Percentiles rank a stretch among this genome's conserved stretches.
These are phyloP conservation scores for Leccinum aurantiacum DNA, from an alignment of 768 basidiomycete genomes.

Conservation along the genomic window DNA sequence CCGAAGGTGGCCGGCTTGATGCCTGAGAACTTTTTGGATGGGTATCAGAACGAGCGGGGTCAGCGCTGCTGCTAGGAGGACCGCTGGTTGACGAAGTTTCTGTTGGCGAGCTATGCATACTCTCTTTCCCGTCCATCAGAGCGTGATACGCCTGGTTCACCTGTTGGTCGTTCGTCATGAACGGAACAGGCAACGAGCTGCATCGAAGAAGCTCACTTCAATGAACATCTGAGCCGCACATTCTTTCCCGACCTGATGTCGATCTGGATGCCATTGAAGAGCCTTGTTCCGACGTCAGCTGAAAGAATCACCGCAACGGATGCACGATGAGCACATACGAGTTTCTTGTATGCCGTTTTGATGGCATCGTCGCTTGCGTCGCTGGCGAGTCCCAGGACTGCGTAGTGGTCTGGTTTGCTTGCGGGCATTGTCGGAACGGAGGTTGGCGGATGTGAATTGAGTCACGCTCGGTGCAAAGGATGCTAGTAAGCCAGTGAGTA, in stretches of 20 bases:
- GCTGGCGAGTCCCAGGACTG: conserved; percentile 45
- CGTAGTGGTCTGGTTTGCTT: conserved; percentile 33
- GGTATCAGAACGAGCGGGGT: conserved; percentile 23
- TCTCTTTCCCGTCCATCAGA: conserved; percentile 45
- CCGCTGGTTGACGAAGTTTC: conserved; percentile 27
- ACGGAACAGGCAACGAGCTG: not conserved
- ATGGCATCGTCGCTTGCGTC: conserved; percentile 52
- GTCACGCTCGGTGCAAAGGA: conserved; percentile 12
- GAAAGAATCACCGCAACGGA: conserved; percentile 23
- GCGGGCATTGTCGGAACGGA: conserved; percentile 30
- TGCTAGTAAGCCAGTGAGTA: conserved; percentile 7
- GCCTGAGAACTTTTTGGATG: conserved; percentile 24
- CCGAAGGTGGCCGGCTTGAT: conserved; percentile 33
- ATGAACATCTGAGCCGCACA: conserved; percentile 55
- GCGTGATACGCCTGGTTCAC: conserved; percentile 57
- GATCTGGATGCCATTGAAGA: conserved; percentile 69
- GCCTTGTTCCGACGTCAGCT: conserved; percentile 39
- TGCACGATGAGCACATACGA: conserved; percentile 41
- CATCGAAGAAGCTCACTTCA: conserved; percentile 42
- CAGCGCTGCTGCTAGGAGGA: conserved; percentile 19
- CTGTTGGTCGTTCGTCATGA: conserved; percentile 28
- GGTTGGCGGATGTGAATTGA: conserved; percentile 9
- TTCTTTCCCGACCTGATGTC: conserved; percentile 52
- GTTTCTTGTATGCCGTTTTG: conserved; percentile 60
- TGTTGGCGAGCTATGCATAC: conserved; percentile 27